Evolutionary conservation across 805 yeast species (phyloP).

Genomic region (Scheffersomyces stipitis): DNA sequence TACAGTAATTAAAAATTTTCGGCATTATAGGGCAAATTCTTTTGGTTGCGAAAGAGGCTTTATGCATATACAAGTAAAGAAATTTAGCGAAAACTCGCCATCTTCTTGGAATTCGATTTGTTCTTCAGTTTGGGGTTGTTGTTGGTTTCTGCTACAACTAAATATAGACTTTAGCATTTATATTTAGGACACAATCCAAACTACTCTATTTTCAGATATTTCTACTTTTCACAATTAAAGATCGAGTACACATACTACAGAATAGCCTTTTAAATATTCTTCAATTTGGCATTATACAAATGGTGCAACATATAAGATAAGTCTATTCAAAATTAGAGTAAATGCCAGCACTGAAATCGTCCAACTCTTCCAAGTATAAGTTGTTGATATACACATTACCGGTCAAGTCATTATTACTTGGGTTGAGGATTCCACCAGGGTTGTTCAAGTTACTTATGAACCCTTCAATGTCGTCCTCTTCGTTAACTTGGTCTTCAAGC

Average conservation of each 20-base stretch:
- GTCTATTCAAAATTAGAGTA: slow-evolving; percentile 69
- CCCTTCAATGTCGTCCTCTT: slow-evolving; percentile 6
- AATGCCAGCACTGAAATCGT: slow-evolving; percentile 86
- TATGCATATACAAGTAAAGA: no score
- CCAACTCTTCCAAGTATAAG: slow-evolving; percentile 57
- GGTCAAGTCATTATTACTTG: slow-evolving; percentile 21
- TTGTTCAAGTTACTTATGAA: slow-evolving; percentile 44
- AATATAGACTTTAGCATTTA: no score
- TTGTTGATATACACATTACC: slow-evolving; percentile 41
- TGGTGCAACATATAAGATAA: slow-evolving; percentile 2
- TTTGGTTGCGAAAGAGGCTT: no score
- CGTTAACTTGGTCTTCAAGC: slow-evolving; percentile 9
- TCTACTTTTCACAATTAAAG: background rate
- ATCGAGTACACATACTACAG: slow-evolving; percentile 9
- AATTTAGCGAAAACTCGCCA: no score
- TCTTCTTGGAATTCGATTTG: no score
- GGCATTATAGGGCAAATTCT: no score
- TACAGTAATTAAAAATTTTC: no score
- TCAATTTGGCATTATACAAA: background rate
- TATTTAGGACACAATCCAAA: no score
- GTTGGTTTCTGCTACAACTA: no score
- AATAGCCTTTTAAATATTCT: slow-evolving; percentile 12
- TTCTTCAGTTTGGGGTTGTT: no score
- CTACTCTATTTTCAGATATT: background rate
- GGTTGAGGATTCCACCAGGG: slow-evolving; percentile 14